phyloP scores from a whole-genome alignment of 1,284 basidiomycete genomes.

The Papiliotrema terrestris region DNA sequence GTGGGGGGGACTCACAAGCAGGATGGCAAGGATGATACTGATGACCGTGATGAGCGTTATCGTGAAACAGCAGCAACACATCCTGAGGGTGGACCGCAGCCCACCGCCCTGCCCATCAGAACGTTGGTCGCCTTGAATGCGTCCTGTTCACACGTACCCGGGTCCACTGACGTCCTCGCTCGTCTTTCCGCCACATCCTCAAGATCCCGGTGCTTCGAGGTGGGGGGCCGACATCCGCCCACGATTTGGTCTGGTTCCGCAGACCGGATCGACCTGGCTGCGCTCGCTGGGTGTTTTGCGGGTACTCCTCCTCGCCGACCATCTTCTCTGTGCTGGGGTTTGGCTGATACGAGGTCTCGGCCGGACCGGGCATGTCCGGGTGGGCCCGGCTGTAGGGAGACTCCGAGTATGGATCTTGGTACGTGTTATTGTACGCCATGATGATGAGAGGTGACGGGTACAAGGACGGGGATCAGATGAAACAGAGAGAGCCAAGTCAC shows the following conservation, averaged over 20 bases:
- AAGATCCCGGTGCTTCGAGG: constrained; percentile 48
- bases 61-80: constrained; percentile 50
- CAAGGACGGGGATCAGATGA: no score
- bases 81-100: constrained; percentile 29
- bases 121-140: neutral
- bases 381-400: neutral
- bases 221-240: constrained; percentile 43
- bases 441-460: neutral
- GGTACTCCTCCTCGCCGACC: constrained; percentile 12
- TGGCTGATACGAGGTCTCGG: constrained; percentile 7
- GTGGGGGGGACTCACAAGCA: constrained; percentile 57
- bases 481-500: no score
- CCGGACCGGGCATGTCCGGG: neutral
- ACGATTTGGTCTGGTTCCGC: constrained; percentile 24
- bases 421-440: constrained; percentile 9
- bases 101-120: constrained; percentile 40
- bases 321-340: constrained; percentile 33
- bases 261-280: constrained; percentile 33
- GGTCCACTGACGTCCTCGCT: constrained; percentile 47
- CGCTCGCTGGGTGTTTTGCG: constrained; percentile 24
- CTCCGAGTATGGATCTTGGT: constrained; percentile 14
- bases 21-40: constrained; percentile 66
- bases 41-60: constrained; percentile 55
- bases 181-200: constrained; percentile 49
- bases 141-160: constrained; percentile 27